Evolutionary conservation across 805 yeast species (phyloP).

Genomic region (Candida lessepsii): DNA sequence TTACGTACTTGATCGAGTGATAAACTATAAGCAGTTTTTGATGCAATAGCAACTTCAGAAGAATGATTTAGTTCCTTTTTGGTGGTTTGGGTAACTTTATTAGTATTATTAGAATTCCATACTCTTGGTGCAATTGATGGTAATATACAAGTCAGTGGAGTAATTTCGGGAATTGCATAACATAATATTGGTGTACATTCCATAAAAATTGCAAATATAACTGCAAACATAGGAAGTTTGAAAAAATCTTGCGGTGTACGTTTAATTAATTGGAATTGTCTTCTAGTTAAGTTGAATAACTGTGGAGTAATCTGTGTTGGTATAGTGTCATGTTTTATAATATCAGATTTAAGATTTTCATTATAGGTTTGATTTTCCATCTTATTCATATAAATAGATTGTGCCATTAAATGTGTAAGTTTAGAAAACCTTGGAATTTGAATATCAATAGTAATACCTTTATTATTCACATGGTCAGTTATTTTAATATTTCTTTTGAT

Average conservation of each 20-base stretch:
- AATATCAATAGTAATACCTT: slow-evolving; percentile 26
- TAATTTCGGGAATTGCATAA: slow-evolving; percentile 51
- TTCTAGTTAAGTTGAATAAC: slow-evolving; percentile 44
- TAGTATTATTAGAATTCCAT: slow-evolving; percentile 23
- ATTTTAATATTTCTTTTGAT: slow-evolving; percentile 21
- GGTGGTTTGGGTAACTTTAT: slow-evolving; percentile 12
- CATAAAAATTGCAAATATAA: slow-evolving; percentile 48
- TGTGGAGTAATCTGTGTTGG: not conserved
- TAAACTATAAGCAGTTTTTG: slow-evolving; percentile 49
- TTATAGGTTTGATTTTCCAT: slow-evolving; percentile 34
- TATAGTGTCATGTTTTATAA: slow-evolving; percentile 1
- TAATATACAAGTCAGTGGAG: slow-evolving; percentile 58
- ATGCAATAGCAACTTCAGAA: slow-evolving; percentile 22
- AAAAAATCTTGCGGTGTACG: slow-evolving; percentile 50
- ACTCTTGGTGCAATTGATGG: slow-evolving; percentile 44
- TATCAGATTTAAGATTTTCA: slow-evolving; percentile 8
- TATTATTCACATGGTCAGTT: slow-evolving; percentile 21
- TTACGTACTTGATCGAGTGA: slow-evolving; percentile 36
- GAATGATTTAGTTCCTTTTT: slow-evolving; percentile 8
- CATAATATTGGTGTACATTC: slow-evolving; percentile 56
- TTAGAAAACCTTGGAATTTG: slow-evolving; percentile 33
- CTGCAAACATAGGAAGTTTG: slow-evolving; percentile 53
- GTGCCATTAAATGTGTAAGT: slow-evolving; percentile 36
- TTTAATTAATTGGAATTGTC: slow-evolving; percentile 48
- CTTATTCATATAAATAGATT: slow-evolving; percentile 31